Conservation (phyloP, 2,329 filamentous ascomycete species). For the Leptographium flavum region DNA sequence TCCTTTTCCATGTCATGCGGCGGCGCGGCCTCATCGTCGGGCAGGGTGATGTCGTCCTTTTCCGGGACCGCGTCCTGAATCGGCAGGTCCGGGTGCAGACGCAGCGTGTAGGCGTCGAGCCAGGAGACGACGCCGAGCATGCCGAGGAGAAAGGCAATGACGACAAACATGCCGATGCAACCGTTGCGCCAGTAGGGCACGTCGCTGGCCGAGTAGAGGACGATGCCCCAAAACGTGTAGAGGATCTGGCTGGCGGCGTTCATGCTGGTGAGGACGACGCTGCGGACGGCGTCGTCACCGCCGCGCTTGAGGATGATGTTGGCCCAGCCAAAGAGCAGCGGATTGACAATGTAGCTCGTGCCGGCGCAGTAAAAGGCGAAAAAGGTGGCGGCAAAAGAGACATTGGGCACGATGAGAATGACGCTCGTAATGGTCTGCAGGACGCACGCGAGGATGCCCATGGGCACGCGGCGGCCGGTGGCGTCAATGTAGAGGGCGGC, state of each 20-base stretch:
- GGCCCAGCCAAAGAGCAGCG: not conserved
- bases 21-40: no score
- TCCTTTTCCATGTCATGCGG: no score
- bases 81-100: no score
- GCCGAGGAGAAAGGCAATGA: not conserved
- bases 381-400: not conserved
- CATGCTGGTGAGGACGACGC: conserved; percentile 1
- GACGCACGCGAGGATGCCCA: not conserved
- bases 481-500: conserved; percentile 1
- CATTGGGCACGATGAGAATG: not conserved
- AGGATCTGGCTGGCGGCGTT: no score
- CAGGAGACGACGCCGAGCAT: not conserved
- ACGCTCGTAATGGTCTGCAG: not conserved
- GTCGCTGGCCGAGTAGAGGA: not conserved
- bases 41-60: no score
- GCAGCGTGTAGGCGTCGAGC: no score
- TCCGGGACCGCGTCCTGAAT: no score
- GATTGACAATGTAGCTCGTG: conserved; percentile 1
- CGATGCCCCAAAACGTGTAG: conserved; percentile 1
- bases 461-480: not conserved
- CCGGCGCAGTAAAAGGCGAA: not conserved
- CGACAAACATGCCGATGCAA: not conserved
- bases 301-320: not conserved
- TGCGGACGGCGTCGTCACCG: not conserved
- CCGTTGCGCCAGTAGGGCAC: not conserved